Evolutionary conservation across 75 land plant genomes (phyloP), one percentile per base, ranked within the genome.

Genomic region (Cupressus sempervirens): DNA sequence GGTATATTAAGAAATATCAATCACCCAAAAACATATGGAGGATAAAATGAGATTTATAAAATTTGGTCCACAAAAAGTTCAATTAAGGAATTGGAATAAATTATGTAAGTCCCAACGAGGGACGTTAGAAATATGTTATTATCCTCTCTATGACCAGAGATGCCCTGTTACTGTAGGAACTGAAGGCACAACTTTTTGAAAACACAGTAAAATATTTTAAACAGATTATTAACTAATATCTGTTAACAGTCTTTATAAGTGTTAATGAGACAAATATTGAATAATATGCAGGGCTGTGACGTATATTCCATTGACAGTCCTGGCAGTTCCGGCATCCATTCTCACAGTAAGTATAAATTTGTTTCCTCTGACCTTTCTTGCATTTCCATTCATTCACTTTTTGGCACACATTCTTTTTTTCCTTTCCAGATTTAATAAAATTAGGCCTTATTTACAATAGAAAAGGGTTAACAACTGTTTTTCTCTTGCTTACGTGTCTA

Each of bases 241-340:
- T 1, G 29, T 32, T 82, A 30, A 14, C 30, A 14, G 9, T 4
- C 0, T 72, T 72, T 29, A n/a, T 32, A 72, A 72, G 4, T 72
- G 74, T 72, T 30, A 32, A 72, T 72, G 74, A 72, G 8, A 52
- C 34, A 11, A 41, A 29, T 15, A 38, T 38, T 76, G 36, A 35
- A 35, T n/a, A 81, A n/a, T 13, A 32, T 74, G 85, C 86, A 88
- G 89, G 58, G 89, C 89, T 23, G 62, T 88, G 35, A 88, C 88
- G 0, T 88, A 88, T 83, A 84, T 88, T 48, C 88, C 89, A 14
- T 87, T 88, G 76, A 87, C 89, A 84, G 85, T 88, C 29, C 80
- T 88, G 20, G 89, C 88, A 58, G 84, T 88, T 75, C 89, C 89
- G 43, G 89, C 89, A 48, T 88, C 89, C 45, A 88, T 88, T 11